Evolutionary conservation across 208 protist genomes (phyloP).

Genomic region (Trypanosoma cruzi): DNA sequence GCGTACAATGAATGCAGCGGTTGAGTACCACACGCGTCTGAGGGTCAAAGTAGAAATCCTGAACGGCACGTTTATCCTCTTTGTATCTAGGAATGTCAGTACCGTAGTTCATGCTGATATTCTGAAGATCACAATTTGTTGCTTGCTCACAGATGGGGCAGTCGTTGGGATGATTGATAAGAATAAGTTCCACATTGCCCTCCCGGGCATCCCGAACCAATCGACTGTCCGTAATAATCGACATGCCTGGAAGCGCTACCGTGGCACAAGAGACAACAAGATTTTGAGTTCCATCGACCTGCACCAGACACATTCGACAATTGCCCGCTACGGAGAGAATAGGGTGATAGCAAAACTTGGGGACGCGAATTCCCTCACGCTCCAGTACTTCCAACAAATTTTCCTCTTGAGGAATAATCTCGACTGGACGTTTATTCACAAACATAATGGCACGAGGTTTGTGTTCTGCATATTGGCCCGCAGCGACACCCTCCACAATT

Average conservation of each 20-base stretch:
- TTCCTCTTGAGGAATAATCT: constrained; percentile 93
- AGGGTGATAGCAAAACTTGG: constrained; percentile 94
- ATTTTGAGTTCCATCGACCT: constrained; percentile 96
- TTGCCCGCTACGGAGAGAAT: constrained; percentile 96
- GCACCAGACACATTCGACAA: constrained; percentile 98
- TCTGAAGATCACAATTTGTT: constrained; percentile 97
- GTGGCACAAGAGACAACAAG: constrained; percentile 96
- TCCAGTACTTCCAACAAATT: constrained; percentile 91
- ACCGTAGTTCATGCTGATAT: constrained; percentile 94
- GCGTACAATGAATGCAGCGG: constrained; percentile 97
- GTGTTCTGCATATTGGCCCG: constrained; percentile 85
- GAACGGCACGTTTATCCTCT: constrained; percentile 91
- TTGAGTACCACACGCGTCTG: constrained; percentile 96
- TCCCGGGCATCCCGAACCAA: constrained; percentile 95
- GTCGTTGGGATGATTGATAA: constrained; percentile 97
- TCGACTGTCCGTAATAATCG: constrained; percentile 95
- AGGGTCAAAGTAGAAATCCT: constrained; percentile 96
- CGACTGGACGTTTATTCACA: constrained; percentile 88
- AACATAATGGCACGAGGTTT: constrained; percentile 93
- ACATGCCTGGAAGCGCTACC: constrained; percentile 95
- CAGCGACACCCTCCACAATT: constrained; percentile 67
- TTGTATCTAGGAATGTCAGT: constrained; percentile 86
- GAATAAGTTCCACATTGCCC: constrained; percentile 97
- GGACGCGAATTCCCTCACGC: constrained; percentile 89
- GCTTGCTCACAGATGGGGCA: constrained; percentile 98